Base-by-base conservation (phyloP, 23 red algal genomes). In the Pyropia yezoensis region DNA sequence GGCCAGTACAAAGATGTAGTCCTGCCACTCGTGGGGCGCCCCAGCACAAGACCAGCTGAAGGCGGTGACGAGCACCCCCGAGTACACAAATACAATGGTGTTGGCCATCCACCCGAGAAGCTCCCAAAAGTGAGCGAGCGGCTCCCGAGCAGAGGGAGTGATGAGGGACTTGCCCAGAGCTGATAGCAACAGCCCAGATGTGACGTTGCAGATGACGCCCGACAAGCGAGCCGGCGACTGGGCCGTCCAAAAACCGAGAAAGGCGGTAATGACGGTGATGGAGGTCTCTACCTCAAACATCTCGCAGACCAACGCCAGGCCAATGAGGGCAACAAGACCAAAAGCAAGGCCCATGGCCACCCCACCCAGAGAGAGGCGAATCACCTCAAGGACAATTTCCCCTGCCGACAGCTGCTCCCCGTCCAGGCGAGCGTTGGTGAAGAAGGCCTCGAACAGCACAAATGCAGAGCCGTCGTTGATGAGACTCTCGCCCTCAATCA, bases 391-490 rank as follows among this genome's bases (percentile, higher is more conserved):
- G 18, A 91, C 70, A 27, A 93, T 93, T 15, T 73, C 78, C 2
- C 88, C 75, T 8, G 29, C 49, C 24, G 73, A 62, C 18, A 65
- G 59, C 22, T 47, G 39, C 39, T 12, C n/a, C 15, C 59, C 52
- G 50, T 65, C 82, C 19, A 28, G 27, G 59, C 57, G 27, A n/a
- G 76, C 69, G 25, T 85, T 79, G 33, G 77, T 71, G 59, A 93
- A 86, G 67, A 96, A 89, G 33, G 76, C 74, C 58, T 89, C 78
- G 62, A 76, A 96, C 3, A 96, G 75, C 62, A 86, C 83, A 77
- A 89, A 89, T 5, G 83, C 91, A 50, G 80, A 82, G 13, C 91
- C 91, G 73, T 96, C 91, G 50, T 96, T 96, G 63, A 96, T 62
- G 30, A 89, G 81, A 3, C 76, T 84, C 63, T 96, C 91, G 33